Evolutionary conservation across 2,329 filamentous ascomycete genomes (phyloP).

Genomic region (Sclerotinia spermophila): DNA sequence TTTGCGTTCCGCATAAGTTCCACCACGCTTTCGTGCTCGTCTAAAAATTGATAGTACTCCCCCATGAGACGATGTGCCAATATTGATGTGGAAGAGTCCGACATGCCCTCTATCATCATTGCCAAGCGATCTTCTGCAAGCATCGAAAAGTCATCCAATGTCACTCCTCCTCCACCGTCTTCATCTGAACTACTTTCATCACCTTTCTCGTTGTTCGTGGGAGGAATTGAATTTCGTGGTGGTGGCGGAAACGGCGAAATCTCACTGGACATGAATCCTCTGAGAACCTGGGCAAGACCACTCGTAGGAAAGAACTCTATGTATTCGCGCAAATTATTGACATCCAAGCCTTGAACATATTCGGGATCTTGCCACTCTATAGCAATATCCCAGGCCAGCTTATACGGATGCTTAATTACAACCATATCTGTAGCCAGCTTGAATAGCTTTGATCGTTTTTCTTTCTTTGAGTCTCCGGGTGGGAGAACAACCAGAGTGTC

Average conservation of each 20-base stretch:
- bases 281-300: conserved; percentile 77
- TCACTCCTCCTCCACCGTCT: conserved; percentile 53
- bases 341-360: conserved; percentile 72
- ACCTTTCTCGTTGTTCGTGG: conserved; percentile 39
- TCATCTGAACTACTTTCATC: conserved; percentile 54
- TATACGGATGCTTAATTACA: conserved; percentile 87
- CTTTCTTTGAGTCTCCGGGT: conserved; percentile 58
- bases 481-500: conserved; percentile 71
- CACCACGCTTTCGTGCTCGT: conserved; percentile 79
- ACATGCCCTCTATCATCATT: conserved; percentile 73
- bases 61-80: conserved; percentile 80
- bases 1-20: conserved; percentile 76
- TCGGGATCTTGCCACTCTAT: conserved; percentile 85
- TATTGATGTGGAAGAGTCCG: conserved; percentile 61
- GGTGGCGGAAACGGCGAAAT: conserved; percentile 72
- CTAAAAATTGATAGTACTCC: conserved; percentile 77
- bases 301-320: conserved; percentile 78
- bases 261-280: conserved; percentile 76
- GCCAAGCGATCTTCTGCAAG: conserved; percentile 75
- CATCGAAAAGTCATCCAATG: conserved; percentile 53
- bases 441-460: conserved; percentile 68
- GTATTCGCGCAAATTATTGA: conserved; percentile 73
- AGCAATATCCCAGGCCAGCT: conserved; percentile 84
- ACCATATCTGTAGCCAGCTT: conserved; percentile 89
- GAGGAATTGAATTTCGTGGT: conserved; percentile 47